Evolutionary conservation across 2,329 filamentous ascomycete genomes (phyloP), one percentile per base, ranked within the genome.

Genomic region (Xylaria hypoxylon): DNA sequence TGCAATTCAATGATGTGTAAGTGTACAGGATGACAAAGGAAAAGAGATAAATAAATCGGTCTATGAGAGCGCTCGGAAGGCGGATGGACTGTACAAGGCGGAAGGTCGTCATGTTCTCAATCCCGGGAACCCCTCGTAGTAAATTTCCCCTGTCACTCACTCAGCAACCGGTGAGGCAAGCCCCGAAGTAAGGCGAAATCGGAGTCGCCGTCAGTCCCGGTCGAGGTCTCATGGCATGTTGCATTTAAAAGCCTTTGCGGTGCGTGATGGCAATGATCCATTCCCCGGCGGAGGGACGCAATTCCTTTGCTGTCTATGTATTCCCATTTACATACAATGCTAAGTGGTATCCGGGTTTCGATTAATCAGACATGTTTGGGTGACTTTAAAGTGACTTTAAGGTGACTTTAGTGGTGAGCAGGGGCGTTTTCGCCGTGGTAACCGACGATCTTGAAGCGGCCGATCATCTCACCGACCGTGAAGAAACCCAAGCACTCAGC

Each of bases 401-500:
- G 13, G 19, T 40, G 52, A 15, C 33, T 74, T 83, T 84, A 88
- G 81, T 88, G 88, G 80, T 90, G 86, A 71, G 84, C 83, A 74
- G 85, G 86, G 70, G 80, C 80, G 71, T 79, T 78, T 79, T 92
- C 88, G 78, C 92, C 92, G 81, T 87, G 88, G 87, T 99, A 99
- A 71, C 96, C 96, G 75, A 99, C 86, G 74, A 99, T 81, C 91
- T 99, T 98, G 84, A 96, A 89, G 77, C 94, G 89, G 76, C 96
- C 96, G 76, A 99, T 90, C 81, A 99, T 98, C 87, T 98, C 94
- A 72, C 96, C 96, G 62, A 98, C 89, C 68, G 94, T 96, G 87
- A 98, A 99, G 88, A 99, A 99, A 68, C 96, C 96, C 73, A 99
- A 83, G 57, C 93, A 87, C 84, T 99, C 95, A 63, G 94, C 94